phyloP scores from a whole-genome alignment of 108 stramenopile genomes.

The Skeletonema tropicum region DNA sequence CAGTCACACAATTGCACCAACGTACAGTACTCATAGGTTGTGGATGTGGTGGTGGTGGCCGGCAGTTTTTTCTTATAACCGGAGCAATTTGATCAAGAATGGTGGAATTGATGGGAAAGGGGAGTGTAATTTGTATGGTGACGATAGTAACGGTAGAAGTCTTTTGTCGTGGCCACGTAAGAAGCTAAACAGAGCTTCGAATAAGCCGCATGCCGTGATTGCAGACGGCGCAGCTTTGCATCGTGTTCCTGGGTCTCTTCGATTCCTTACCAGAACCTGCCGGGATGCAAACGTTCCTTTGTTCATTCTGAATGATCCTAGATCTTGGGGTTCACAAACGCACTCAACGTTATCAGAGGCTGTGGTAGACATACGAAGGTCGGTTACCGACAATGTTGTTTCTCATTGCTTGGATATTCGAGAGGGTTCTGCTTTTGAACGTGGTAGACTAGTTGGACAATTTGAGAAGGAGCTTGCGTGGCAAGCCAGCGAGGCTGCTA shows the following conservation, averaged over 20 bases:
- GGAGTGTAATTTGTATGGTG: conserved; percentile 51
- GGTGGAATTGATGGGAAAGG: conserved; percentile 55
- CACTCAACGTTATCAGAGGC: conserved; percentile 65
- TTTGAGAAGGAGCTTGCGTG: conserved; percentile 77
- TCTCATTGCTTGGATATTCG: conserved; percentile 52
- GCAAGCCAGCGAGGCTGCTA: conserved; percentile 61
- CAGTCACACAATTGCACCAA: conserved; percentile 49
- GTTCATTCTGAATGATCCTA: conserved; percentile 81
- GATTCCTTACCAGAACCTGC: conserved; percentile 67
- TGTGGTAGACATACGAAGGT: conserved; percentile 63
- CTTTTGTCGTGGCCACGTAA: conserved; percentile 11
- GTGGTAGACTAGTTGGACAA: conserved; percentile 72
- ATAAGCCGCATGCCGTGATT: conserved; percentile 90
- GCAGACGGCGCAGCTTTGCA: conserved; percentile 86
- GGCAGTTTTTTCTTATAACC: conserved; percentile 45
- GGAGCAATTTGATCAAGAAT: conserved; percentile 11
- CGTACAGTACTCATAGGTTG: conserved; percentile 33
- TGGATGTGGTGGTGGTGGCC: conserved; percentile 62
- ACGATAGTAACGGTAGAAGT: not conserved
- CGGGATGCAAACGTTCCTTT: conserved; percentile 78
- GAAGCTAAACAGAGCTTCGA: conserved; percentile 66
- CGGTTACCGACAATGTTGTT: conserved; percentile 67
- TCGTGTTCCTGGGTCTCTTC: conserved; percentile 78
- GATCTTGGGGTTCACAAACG: conserved; percentile 75
- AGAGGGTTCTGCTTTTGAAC: conserved; percentile 72